phyloP scores from a whole-genome alignment of 2,329 filamentous ascomycete species.

The Aureobasidium lini region DNA sequence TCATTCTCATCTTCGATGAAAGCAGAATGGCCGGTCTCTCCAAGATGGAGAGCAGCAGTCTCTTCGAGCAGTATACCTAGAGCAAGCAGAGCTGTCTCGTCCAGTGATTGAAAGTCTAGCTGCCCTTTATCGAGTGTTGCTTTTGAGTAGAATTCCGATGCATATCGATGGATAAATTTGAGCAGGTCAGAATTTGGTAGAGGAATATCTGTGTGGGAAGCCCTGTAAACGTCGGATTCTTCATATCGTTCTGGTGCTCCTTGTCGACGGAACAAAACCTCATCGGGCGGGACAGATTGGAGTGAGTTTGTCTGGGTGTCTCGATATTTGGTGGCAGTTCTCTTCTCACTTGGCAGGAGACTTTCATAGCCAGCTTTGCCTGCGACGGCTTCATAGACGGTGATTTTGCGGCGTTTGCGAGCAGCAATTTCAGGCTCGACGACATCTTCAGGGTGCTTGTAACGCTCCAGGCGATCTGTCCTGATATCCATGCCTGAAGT shows the following conservation, averaged over 20 bases:
- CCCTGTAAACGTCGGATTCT: slow-evolving; percentile 61
- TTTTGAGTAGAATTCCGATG: slow-evolving; percentile 57
- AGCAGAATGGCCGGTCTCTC: slow-evolving; percentile 59
- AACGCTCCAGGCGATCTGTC: background rate
- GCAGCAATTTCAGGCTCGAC: background rate
- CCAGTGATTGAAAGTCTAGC: slow-evolving; percentile 54
- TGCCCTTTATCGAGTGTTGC: slow-evolving; percentile 17
- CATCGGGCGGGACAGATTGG: slow-evolving; percentile 54
- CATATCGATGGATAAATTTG: slow-evolving; percentile 60
- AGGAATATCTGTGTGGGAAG: background rate
- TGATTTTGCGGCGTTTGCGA: slow-evolving; percentile 7
- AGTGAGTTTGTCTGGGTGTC: slow-evolving; percentile 23
- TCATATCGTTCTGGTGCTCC: slow-evolving; percentile 60
- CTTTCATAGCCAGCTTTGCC: slow-evolving; percentile 40
- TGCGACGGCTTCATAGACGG: slow-evolving; percentile 11
- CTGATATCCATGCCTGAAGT: background rate
- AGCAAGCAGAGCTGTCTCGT: slow-evolving; percentile 69
- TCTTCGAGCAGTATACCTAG: slow-evolving; percentile 72
- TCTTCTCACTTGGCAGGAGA: slow-evolving; percentile 33
- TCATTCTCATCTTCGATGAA: slow-evolving; percentile 54
- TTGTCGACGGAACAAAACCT: slow-evolving; percentile 60
- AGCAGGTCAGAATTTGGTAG: slow-evolving; percentile 64
- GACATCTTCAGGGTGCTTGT: background rate
- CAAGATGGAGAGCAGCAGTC: slow-evolving; percentile 53
- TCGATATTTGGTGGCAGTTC: slow-evolving; percentile 21